Base-by-base conservation (phyloP, 2,329 filamentous ascomycete genomes). In the Periconia digitata region DNA sequence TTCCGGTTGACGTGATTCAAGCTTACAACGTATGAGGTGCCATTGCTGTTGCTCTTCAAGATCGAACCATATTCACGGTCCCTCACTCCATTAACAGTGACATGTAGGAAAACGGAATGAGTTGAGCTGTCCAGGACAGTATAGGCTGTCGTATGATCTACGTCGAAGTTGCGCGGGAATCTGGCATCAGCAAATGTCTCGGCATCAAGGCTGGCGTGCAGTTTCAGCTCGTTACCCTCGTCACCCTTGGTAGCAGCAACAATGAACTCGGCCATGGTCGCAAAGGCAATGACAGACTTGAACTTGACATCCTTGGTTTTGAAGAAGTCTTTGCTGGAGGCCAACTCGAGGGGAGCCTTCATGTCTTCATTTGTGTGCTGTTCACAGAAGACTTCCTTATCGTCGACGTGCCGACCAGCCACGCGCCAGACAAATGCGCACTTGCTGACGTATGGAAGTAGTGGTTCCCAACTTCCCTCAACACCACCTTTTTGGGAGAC, bases 1-100 rank as follows among this genome's bases (percentile, higher is more conserved):
- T 96, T 85, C 59, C 90, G 83, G 71, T 97, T 96, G 65, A 97
- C 90, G 17, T 83, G 84, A 41, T 83, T 77, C 20, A 94, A 79
- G 70, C 89, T 95, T 55, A 95, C 76, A 12, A 96, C 89, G 64
- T 96, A 99, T 1, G 89, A 94, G 0, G 94, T 99, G 45, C 94
- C 94, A 66, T 99, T 97, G 62, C 91, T 96, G 76, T 99, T 99
- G 66, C 91, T 96, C 82, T 97, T 99, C 72, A 99, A 84, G 59
- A 99, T 90, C 20, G 87, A 87, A 32, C 94, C 94, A 60, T 89
- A 91, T 50, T 87, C 83, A 43, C 81, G 83, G 16, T 84, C 86
- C 43, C 77, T 68, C 3, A 76, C 76, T 35, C 80, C 81, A 61
- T 88, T 86, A 35, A 90, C 89, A 0, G 88, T 91, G 40, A 97